Evolutionary conservation across 345 rosid genomes (phyloP).

Genomic region (Eucalyptus albens): DNA sequence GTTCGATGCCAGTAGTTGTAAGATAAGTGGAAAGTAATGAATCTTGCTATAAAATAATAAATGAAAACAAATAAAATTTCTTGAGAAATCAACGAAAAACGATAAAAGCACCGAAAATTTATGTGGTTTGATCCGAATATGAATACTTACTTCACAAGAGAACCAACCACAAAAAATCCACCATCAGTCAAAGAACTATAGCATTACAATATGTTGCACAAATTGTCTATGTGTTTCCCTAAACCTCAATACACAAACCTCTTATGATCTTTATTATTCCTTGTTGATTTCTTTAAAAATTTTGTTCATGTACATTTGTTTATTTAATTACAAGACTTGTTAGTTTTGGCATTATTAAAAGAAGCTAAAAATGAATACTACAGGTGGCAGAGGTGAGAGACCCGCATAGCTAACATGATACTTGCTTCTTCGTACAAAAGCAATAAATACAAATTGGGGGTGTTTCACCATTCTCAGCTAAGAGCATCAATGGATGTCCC

Average conservation of each 20-base stretch:
- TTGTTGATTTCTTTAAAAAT: background rate
- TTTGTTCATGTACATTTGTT: background rate
- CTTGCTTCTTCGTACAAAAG: background rate
- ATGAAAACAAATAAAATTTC: background rate
- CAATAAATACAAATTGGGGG: background rate
- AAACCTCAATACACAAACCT: background rate
- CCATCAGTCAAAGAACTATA: background rate
- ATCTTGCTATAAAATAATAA: background rate
- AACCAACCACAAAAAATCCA: background rate
- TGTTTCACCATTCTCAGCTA: background rate
- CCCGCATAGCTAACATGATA: background rate
- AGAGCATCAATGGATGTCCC: background rate
- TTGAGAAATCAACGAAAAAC: background rate
- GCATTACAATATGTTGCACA: background rate
- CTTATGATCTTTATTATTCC: background rate
- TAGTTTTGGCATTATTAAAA: background rate
- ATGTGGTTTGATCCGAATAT: fast-evolving
- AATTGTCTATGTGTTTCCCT: background rate
- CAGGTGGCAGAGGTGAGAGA: background rate
- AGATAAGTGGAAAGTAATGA: background rate
- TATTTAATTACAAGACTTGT: background rate
- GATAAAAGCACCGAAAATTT: background rate
- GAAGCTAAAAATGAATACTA: background rate
- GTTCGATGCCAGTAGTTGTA: background rate
- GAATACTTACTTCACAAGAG: background rate